Evolutionary conservation across 2,329 filamentous ascomycete species (phyloP).

Genomic region (Paradendryphiella salina): DNA sequence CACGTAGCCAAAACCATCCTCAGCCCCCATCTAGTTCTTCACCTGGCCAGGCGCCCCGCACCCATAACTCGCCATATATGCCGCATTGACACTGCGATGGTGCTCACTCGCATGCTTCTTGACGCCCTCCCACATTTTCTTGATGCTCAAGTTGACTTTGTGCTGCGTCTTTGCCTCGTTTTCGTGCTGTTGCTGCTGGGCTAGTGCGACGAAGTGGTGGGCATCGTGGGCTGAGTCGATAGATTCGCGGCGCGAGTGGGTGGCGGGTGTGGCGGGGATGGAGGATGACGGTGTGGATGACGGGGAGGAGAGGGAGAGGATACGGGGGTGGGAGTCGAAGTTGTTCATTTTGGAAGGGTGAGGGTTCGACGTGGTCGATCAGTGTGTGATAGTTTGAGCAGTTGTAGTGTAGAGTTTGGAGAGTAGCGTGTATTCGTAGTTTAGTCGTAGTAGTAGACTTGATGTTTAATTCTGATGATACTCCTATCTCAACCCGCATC

Average conservation of each 20-base stretch:
- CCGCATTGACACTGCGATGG: constrained; percentile 37
- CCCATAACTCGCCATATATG: constrained; percentile 34
- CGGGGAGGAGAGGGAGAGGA: constrained; percentile 23
- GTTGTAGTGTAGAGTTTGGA: not conserved
- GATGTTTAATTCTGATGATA: constrained; percentile 10
- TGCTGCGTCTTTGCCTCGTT: constrained; percentile 24
- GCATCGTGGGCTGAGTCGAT: constrained; percentile 30
- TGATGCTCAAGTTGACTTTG: constrained; percentile 28
- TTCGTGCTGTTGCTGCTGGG: not conserved
- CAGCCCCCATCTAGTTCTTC: not conserved
- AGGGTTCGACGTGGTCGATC: not conserved
- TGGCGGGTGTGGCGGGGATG: constrained; percentile 12
- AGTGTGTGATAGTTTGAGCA: not conserved
- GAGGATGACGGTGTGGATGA: constrained; percentile 11
- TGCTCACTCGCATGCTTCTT: constrained; percentile 37
- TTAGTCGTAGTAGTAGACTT: constrained; percentile 4
- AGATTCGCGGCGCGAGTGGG: constrained; percentile 22
- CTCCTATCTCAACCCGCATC: not conserved
- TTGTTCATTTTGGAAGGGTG: constrained; percentile 22
- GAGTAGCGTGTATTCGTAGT: not conserved
- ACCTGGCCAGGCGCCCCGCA: constrained; percentile 4
- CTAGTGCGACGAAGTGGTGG: constrained; percentile 22
- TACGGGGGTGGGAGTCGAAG: constrained; percentile 28
- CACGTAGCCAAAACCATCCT: not conserved
- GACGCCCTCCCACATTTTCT: constrained; percentile 36